phyloP scores from a whole-genome alignment of 2,329 filamentous ascomycete species.

The Nemania sp. region DNA sequence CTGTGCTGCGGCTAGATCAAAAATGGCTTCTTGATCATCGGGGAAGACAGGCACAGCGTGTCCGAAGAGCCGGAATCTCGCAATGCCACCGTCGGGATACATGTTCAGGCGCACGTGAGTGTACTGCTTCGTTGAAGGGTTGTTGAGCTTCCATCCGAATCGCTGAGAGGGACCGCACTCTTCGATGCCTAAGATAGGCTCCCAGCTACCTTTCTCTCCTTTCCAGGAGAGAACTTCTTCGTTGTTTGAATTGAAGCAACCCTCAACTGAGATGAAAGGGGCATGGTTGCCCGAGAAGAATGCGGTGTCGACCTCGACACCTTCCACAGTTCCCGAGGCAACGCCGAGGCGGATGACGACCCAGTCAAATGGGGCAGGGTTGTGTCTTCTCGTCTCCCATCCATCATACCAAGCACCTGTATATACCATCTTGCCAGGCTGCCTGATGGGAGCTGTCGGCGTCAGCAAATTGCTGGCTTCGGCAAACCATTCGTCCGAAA shows the following conservation, averaged over 20 bases:
- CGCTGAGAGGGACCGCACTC: slow-evolving; percentile 75
- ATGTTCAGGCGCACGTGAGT: slow-evolving; percentile 81
- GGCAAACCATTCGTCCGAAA: slow-evolving; percentile 71
- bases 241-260: slow-evolving; percentile 68
- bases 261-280: slow-evolving; percentile 76
- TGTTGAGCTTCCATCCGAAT: slow-evolving; percentile 71
- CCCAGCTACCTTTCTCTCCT: slow-evolving; percentile 65
- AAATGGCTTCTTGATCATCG: slow-evolving; percentile 62
- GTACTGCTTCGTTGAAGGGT: slow-evolving; percentile 66
- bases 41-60: slow-evolving; percentile 77
- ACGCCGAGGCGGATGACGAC: slow-evolving; percentile 68
- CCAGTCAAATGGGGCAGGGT: slow-evolving; percentile 66
- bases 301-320: slow-evolving; percentile 78
- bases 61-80: slow-evolving; percentile 77
- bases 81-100: slow-evolving; percentile 85
- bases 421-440: slow-evolving; percentile 69
- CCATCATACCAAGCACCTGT: slow-evolving; percentile 73
- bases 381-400: slow-evolving; percentile 71
- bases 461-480: slow-evolving; percentile 66
- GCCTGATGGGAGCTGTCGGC: slow-evolving; percentile 63
- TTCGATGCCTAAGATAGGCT: slow-evolving; percentile 68
- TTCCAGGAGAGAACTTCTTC: slow-evolving; percentile 66
- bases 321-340: slow-evolving; percentile 70
- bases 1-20: slow-evolving; percentile 77
- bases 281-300: slow-evolving; percentile 85